phyloP scores from a whole-genome alignment of 371 early-diverging fungal genomes.

The Mucor sp. region DNA sequence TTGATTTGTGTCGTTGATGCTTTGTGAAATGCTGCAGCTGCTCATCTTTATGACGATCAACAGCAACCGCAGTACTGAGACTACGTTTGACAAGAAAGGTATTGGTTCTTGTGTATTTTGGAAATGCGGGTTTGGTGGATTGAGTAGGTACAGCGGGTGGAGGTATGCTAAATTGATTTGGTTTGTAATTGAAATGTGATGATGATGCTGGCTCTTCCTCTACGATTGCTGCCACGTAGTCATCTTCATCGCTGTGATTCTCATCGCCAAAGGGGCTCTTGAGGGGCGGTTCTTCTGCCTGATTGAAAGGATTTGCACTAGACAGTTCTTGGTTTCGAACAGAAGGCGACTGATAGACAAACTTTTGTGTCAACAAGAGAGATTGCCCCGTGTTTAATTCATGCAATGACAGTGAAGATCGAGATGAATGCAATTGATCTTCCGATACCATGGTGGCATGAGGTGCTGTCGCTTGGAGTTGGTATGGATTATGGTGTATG shows the following conservation, averaged over 20 bases:
- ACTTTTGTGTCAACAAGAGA: slow-evolving; percentile 41
- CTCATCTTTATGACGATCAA: not conserved
- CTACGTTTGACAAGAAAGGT: slow-evolving; percentile 27
- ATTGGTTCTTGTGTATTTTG: slow-evolving; percentile 36
- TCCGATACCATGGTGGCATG: not conserved
- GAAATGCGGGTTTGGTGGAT: slow-evolving; percentile 43
- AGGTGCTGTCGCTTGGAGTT: not conserved
- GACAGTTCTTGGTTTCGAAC: slow-evolving; percentile 6
- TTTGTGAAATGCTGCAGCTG: not conserved
- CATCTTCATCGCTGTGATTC: slow-evolving; percentile 4
- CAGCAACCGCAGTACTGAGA: slow-evolving; percentile 21
- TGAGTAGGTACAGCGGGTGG: slow-evolving; percentile 50
- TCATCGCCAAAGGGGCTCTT: slow-evolving; percentile 22
- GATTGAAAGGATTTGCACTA: slow-evolving; percentile 19
- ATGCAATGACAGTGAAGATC: slow-evolving; percentile 29
- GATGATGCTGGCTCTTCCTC: no score
- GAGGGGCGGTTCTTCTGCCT: not conserved
- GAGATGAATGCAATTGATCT: slow-evolving; percentile 17
- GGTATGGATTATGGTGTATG: slow-evolving; percentile 18
- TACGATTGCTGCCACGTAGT: not conserved
- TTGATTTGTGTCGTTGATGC: slow-evolving; percentile 22
- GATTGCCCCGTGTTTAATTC: slow-evolving; percentile 44
- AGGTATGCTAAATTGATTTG: slow-evolving; percentile 30
- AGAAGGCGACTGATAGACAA: slow-evolving; percentile 38
- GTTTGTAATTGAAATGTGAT: slow-evolving; percentile 22